Percentiles rank a stretch among this genome's conserved stretches.
These are phyloP conservation scores for Phytophthora colocasiae DNA, from an alignment of 352 stramenopile species.

Conservation along the genomic window DNA sequence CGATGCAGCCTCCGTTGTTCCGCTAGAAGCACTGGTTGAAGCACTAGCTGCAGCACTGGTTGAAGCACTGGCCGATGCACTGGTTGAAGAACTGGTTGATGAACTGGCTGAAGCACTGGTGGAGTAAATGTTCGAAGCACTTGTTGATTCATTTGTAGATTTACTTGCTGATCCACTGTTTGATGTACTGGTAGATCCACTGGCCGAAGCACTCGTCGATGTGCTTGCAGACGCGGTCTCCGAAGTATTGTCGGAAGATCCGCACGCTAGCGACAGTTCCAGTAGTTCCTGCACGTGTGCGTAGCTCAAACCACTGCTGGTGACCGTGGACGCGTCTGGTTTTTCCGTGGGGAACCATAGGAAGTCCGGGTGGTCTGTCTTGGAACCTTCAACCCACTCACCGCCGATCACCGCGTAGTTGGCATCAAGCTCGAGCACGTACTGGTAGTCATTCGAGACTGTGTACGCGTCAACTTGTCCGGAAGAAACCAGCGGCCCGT, in stretches of 20 bases:
- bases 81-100: not conserved
- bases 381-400: constrained; percentile 43
- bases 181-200: constrained; percentile 8
- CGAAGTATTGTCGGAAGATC: constrained; percentile 8
- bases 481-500: constrained; percentile 44
- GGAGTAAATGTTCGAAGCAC: constrained; percentile 2
- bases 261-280: constrained; percentile 31
- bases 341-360: constrained; percentile 46
- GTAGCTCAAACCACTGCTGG: constrained; percentile 41
- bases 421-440: constrained; percentile 48
- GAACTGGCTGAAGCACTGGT: not conserved
- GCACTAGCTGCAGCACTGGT: not conserved
- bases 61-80: constrained; percentile 2
- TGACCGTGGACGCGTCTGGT: constrained; percentile 32
- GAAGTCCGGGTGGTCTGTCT: constrained; percentile 44
- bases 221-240: constrained; percentile 2
- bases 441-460: constrained; percentile 40
- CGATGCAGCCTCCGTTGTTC: not conserved
- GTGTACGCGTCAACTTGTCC: constrained; percentile 38
- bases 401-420: constrained; percentile 48
- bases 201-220: constrained; percentile 6
- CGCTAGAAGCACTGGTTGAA: not conserved
- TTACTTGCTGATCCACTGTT: constrained; percentile 3
- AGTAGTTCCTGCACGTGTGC: constrained; percentile 38
- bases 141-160: constrained; percentile 6